These are phyloP conservation scores for Bacidia rubella DNA, from an alignment of 495 filamentous ascomycete genomes.

Conservation along the genomic window DNA sequence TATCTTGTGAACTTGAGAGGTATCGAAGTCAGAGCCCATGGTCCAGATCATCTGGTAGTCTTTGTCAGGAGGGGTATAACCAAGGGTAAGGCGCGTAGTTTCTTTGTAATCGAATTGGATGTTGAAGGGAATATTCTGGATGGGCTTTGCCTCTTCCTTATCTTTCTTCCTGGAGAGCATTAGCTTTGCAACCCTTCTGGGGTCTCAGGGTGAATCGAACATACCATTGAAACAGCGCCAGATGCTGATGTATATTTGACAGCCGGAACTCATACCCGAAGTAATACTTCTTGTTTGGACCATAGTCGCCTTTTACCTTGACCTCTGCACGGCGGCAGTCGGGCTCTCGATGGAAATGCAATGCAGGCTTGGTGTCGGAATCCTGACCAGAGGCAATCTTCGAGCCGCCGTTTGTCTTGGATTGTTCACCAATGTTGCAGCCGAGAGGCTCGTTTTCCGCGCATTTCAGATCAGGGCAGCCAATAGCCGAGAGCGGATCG, in stretches of 20 bases:
- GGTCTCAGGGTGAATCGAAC: too few relatives aligned
- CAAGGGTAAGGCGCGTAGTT: conserved; percentile 15
- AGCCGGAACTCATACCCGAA: conserved; percentile 24
- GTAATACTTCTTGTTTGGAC: conserved; percentile 20
- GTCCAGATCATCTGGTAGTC: conserved; percentile 17
- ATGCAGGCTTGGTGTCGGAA: conserved; percentile 11
- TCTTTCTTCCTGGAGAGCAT: conserved; percentile 2
- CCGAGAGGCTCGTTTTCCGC: background rate
- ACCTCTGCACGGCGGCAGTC: conserved; percentile 23
- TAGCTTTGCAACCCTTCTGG: background rate
- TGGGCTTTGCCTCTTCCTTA: conserved; percentile 10
- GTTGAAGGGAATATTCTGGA: conserved; percentile 24
- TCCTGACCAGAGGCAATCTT: conserved; percentile 19
- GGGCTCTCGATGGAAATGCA: conserved; percentile 23
- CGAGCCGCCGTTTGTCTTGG: background rate
- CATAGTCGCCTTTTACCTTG: conserved; percentile 15
- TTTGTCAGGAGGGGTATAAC: conserved; percentile 19
- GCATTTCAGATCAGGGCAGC: background rate
- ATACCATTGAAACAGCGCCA: conserved; percentile 25
- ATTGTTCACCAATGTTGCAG: background rate
- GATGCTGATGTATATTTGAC: conserved; percentile 11
- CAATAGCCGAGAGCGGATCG: background rate
- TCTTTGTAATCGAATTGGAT: conserved; percentile 14
- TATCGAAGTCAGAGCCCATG: conserved; percentile 7
- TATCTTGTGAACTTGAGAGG: conserved; percentile 12